Percentiles rank a stretch among this genome's conserved stretches.
These are phyloP conservation scores for Tetracladium setigerum DNA, from an alignment of 495 filamentous ascomycete genomes.

Conservation along the genomic window DNA sequence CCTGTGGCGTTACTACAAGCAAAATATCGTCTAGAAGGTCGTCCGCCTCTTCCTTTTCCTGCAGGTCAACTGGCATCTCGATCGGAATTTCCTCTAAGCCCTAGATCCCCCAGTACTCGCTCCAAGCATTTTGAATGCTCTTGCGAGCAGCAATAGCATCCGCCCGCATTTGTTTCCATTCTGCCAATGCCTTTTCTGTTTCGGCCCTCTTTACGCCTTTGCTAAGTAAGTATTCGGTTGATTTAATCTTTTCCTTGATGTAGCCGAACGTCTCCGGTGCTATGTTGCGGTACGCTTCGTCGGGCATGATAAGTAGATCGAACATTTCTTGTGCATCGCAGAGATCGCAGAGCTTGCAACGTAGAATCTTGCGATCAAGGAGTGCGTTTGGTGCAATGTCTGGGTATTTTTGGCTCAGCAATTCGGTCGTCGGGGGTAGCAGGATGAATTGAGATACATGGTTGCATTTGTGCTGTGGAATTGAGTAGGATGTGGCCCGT, in stretches of 20 bases:
- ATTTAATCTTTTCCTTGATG: constrained; percentile 8
- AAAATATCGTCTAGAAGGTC: not conserved
- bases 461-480: constrained; percentile 18
- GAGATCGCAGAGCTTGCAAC: constrained; percentile 21
- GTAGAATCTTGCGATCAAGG: constrained; percentile 13
- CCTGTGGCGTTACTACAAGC: too few relatives aligned
- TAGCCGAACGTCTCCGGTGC: not conserved
- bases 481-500: constrained; percentile 21
- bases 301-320: constrained; percentile 1
- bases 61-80: not conserved
- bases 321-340: constrained; percentile 1
- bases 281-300: not conserved
- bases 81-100: constrained; percentile 5
- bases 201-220: constrained; percentile 5
- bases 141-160: not conserved
- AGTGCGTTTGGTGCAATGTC: constrained; percentile 4
- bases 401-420: constrained; percentile 23
- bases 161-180: not conserved
- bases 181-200: not conserved
- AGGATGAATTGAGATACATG: constrained; percentile 12
- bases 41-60: not conserved
- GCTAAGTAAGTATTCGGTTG: not conserved
- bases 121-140: constrained; percentile 7
- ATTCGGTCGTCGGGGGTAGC: constrained; percentile 24
- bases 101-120: constrained; percentile 17